These are phyloP conservation scores for Rhizomucor miehei DNA, from an alignment of 371 early-diverging fungal species.

Conservation along the genomic window DNA sequence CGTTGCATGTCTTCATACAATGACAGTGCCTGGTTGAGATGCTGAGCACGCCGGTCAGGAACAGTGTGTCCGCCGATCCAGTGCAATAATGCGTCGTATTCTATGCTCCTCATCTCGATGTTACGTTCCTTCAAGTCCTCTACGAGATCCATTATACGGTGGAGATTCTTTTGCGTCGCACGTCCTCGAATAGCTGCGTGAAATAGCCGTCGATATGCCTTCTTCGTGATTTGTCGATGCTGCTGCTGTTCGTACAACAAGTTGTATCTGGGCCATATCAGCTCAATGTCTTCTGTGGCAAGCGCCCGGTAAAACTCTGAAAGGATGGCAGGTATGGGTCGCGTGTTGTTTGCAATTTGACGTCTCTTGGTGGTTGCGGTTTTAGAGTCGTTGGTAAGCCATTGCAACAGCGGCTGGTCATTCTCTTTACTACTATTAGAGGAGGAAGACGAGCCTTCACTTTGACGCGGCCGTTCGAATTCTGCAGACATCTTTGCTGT, in stretches of 20 bases:
- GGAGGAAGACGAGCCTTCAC: too few species aligned
- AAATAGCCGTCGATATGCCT: slow-evolving; percentile 32
- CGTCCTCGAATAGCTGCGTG: slow-evolving; percentile 23
- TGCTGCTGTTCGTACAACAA: slow-evolving; percentile 28
- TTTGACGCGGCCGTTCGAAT: too few species aligned
- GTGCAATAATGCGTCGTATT: slow-evolving; percentile 40
- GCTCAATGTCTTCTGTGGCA: slow-evolving; percentile 41
- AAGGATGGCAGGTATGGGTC: neutral
- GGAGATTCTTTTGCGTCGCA: slow-evolving; percentile 33
- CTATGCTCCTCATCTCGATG: slow-evolving; percentile 21
- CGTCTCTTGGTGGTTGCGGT: too few species aligned
- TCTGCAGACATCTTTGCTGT: too few species aligned
- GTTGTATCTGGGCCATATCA: slow-evolving; percentile 47
- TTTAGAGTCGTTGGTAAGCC: too few species aligned
- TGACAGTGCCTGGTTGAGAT: slow-evolving; percentile 36
- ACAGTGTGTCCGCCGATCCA: slow-evolving; percentile 43
- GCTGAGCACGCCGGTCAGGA: slow-evolving; percentile 20
- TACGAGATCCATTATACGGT: slow-evolving; percentile 30
- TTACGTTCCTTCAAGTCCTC: slow-evolving; percentile 38
- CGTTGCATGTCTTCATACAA: slow-evolving; percentile 37
- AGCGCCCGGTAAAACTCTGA: slow-evolving; percentile 37
- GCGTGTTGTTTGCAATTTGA: neutral
- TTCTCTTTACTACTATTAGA: too few species aligned
- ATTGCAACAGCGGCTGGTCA: too few species aligned
- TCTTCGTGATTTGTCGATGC: slow-evolving; percentile 21